These are phyloP conservation scores for Chaetothyriales sp. DNA, from an alignment of 2,329 filamentous ascomycete species.

Conservation along the genomic window DNA sequence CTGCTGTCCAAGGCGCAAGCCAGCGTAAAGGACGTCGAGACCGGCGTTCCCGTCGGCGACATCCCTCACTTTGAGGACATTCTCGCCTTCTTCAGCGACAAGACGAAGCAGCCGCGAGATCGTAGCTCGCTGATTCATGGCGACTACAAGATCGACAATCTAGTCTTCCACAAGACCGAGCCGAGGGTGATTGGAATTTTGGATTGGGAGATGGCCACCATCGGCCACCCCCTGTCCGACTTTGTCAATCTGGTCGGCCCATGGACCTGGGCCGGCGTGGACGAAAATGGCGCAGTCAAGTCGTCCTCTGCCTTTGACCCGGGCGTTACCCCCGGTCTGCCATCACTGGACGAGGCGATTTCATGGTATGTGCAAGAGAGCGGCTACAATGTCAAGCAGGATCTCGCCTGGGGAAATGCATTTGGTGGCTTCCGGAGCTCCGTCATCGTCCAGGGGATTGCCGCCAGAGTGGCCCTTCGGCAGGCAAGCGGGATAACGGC, in stretches of 20 bases:
- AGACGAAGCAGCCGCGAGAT: slow-evolving; percentile 56
- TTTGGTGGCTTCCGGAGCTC: slow-evolving; percentile 44
- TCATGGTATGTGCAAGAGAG: slow-evolving; percentile 51
- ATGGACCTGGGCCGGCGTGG: slow-evolving; percentile 23
- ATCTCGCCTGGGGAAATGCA: slow-evolving; percentile 47
- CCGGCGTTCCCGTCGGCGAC: slow-evolving; percentile 57
- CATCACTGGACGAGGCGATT: slow-evolving; percentile 42
- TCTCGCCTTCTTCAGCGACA: slow-evolving; percentile 60
- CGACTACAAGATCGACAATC: slow-evolving; percentile 87
- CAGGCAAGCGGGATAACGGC: slow-evolving; percentile 83
- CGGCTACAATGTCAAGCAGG: slow-evolving; percentile 54
- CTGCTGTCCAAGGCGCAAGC: slow-evolving; percentile 68
- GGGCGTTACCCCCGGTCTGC: slow-evolving; percentile 50
- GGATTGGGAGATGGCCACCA: slow-evolving; percentile 96
- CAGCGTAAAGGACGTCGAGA: slow-evolving; percentile 59
- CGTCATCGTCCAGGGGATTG: slow-evolving; percentile 72
- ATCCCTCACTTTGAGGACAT: slow-evolving; percentile 74
- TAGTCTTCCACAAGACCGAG: slow-evolving; percentile 77
- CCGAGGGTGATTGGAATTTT: slow-evolving; percentile 79
- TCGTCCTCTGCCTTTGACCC: slow-evolving; percentile 40
- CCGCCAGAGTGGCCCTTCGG: slow-evolving; percentile 63
- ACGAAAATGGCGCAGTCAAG: slow-evolving; percentile 17
- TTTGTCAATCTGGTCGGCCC: slow-evolving; percentile 55
- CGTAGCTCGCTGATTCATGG: slow-evolving; percentile 70
- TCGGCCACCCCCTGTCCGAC: slow-evolving; percentile 84